Evolutionary conservation across 2,329 filamentous ascomycete species (phyloP).

Genomic region (Monilinia vaccinii-corymbosi): DNA sequence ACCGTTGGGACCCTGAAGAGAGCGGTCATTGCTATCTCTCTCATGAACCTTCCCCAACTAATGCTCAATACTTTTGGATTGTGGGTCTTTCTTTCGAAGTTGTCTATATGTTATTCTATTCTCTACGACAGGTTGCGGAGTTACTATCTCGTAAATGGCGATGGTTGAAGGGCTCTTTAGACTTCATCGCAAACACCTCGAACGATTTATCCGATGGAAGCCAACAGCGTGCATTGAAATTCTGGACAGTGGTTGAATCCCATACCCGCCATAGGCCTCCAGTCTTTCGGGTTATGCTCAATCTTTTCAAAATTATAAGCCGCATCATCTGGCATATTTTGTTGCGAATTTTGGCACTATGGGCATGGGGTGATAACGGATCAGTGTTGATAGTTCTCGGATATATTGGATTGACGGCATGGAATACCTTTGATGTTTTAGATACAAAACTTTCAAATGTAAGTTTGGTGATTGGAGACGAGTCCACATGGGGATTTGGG

Average conservation of each 20-base stretch:
- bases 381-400: slow-evolving; percentile 8
- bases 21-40: slow-evolving; percentile 12
- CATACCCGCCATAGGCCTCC: not conserved
- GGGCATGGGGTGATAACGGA: slow-evolving; percentile 11
- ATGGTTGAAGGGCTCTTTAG: not conserved
- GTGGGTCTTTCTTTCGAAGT: slow-evolving; percentile 8
- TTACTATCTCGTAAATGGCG: not conserved
- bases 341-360: slow-evolving; percentile 6
- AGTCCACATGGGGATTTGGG: slow-evolving; percentile 14
- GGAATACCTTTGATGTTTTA: slow-evolving; percentile 13
- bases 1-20: slow-evolving; percentile 9
- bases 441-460: slow-evolving; percentile 13
- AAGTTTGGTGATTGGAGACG: slow-evolving; percentile 8
- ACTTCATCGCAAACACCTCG: not conserved
- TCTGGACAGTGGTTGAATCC: not conserved
- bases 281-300: not conserved
- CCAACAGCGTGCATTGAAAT: not conserved
- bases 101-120: slow-evolving; percentile 4
- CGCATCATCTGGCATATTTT: not conserved
- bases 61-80: slow-evolving; percentile 13
- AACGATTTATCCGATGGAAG: not conserved
- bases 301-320: not conserved
- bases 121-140: not conserved
- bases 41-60: slow-evolving; percentile 9
- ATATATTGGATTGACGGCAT: slow-evolving; percentile 11